Evolutionary conservation across 129 eudicot species (phyloP).

Genomic region (Tanacetum coccineum): DNA sequence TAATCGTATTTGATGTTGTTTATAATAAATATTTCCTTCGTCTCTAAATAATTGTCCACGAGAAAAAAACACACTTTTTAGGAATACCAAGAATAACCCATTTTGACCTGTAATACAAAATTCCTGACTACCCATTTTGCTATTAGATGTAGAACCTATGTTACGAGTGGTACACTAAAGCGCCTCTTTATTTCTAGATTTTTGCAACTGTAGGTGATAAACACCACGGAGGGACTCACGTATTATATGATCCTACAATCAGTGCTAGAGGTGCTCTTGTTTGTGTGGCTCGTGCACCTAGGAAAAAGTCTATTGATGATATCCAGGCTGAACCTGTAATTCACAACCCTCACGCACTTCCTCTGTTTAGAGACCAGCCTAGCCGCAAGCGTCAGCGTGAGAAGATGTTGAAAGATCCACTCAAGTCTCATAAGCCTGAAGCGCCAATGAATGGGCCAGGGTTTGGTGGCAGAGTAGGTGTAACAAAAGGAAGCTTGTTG

Average conservation of each 20-base stretch:
- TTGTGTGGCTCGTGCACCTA: conserved; percentile 96
- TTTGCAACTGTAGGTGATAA: conserved; percentile 90
- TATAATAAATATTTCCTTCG: too few relatives aligned
- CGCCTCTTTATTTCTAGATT: conserved; percentile 40
- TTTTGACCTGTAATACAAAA: too few relatives aligned
- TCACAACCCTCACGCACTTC: conserved; percentile 99
- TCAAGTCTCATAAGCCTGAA: conserved; percentile 97
- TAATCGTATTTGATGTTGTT: too few relatives aligned
- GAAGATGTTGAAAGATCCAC: conserved; percentile 86
- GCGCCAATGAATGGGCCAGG: conserved; percentile 92
- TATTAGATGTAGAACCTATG: neutral
- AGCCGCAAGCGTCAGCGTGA: conserved; percentile 97
- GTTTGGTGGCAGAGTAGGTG: conserved; percentile 93
- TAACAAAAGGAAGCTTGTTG: conserved; percentile 87
- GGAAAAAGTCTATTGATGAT: conserved; percentile 90
- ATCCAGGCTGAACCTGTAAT: conserved; percentile 72
- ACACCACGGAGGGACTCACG: conserved; percentile 87
- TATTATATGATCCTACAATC: conserved; percentile 85
- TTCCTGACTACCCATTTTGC: neutral
- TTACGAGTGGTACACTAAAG: neutral
- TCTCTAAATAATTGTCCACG: too few relatives aligned
- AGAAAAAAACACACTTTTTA: too few relatives aligned
- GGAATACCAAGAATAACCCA: too few relatives aligned
- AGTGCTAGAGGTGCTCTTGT: conserved; percentile 98
- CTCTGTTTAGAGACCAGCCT: conserved; percentile 94